These are phyloP conservation scores for Daldinia bambusicola DNA, from an alignment of 495 filamentous ascomycete genomes.

Conservation along the genomic window DNA sequence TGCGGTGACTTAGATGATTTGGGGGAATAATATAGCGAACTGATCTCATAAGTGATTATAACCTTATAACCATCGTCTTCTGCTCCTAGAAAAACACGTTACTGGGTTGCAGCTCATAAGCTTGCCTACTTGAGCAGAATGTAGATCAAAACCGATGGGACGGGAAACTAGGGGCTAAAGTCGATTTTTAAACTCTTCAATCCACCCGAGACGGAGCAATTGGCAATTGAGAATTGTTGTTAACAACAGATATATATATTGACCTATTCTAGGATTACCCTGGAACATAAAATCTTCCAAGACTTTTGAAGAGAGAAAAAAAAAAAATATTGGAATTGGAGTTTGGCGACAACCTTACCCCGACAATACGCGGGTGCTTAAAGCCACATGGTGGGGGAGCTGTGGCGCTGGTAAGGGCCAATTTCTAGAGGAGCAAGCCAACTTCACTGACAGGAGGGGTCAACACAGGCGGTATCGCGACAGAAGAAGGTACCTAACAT, in stretches of 20 bases:
- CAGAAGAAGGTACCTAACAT: not conserved
- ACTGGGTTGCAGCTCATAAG: constrained; percentile 2
- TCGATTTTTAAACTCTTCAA: not conserved
- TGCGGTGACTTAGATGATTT: constrained; percentile 30
- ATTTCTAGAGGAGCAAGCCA: not conserved
- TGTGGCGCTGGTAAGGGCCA: constrained; percentile 11
- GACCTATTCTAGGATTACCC: not conserved
- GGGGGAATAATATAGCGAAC: constrained; percentile 5
- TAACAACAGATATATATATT: not conserved
- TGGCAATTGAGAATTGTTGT: constrained; percentile 1
- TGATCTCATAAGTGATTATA: constrained; percentile 4
- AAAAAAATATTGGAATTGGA: constrained; percentile 7
- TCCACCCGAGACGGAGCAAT: not conserved
- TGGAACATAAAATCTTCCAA: not conserved
- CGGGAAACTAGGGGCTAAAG: constrained; percentile 15
- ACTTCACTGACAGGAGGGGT: constrained; percentile 1
- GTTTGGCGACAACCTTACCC: not conserved
- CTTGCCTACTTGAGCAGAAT: constrained; percentile 33
- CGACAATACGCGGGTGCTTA: not conserved
- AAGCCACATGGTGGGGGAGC: constrained; percentile 31
- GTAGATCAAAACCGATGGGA: constrained; percentile 17
- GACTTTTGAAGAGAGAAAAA: not conserved
- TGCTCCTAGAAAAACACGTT: constrained; percentile 1
- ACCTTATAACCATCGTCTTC: constrained; percentile 10
- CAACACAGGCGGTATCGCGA: not conserved